Conservation (phyloP, 2,329 filamentous ascomycete genomes). For the Aschersonia sp. region DNA sequence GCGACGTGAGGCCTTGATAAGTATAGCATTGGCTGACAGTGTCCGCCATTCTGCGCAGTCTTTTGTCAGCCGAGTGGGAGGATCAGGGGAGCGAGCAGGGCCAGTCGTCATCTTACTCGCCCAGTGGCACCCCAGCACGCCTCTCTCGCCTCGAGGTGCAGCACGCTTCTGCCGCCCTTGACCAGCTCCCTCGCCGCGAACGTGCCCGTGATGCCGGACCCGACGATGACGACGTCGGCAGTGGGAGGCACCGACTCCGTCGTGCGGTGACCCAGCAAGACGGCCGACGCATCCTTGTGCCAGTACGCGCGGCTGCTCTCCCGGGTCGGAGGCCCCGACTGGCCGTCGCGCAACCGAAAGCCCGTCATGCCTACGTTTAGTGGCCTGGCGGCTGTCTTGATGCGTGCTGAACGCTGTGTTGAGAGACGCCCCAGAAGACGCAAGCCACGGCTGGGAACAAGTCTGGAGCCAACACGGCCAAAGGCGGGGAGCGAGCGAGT, state of each 20-base stretch:
- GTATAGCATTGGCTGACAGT: conserved; percentile 63
- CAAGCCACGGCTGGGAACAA: no score
- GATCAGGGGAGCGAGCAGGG: no score
- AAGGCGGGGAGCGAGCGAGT: no score
- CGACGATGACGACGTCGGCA: conserved; percentile 58
- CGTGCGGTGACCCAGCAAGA: conserved; percentile 52
- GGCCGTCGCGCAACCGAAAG: conserved; percentile 15
- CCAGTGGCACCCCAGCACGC: conserved; percentile 75
- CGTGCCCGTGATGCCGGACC: conserved; percentile 63
- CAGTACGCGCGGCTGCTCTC: conserved; percentile 56
- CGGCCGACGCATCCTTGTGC: conserved; percentile 52
- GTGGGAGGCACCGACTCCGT: conserved; percentile 45
- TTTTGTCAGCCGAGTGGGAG: no score
- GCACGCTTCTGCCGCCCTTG: conserved; percentile 36
- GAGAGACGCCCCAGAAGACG: no score
- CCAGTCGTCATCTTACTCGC: conserved; percentile 35
- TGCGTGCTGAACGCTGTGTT: no score
- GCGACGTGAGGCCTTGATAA: conserved; percentile 43
- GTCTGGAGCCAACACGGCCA: no score
- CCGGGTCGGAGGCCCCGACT: conserved; percentile 43
- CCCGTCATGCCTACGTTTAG: conserved; percentile 14
- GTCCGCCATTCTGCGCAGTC: conserved; percentile 43
- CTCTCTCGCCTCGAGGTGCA: conserved; percentile 66
- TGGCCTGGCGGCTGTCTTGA: no score
- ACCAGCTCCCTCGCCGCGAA: conserved; percentile 53